Conservation (phyloP, 148 eudicot species). For the Cornus suecica region DNA sequence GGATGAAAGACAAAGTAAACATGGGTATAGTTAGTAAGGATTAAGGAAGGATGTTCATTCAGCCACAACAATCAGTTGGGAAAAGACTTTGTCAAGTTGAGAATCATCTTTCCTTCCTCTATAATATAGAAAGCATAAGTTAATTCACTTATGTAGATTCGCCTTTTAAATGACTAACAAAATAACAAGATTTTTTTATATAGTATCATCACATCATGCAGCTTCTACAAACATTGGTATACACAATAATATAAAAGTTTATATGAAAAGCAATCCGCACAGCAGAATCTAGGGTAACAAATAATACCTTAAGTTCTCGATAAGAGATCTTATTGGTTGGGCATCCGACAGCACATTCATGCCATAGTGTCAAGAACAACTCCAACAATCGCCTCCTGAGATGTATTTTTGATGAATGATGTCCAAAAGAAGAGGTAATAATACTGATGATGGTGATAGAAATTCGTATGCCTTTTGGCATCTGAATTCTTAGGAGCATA, state of each 20-base stretch:
- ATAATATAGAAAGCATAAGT: neutral
- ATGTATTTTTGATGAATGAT: slow-evolving; percentile 3
- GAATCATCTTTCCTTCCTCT: neutral
- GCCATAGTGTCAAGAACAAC: slow-evolving; percentile 55
- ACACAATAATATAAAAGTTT: neutral
- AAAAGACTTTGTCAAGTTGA: no score
- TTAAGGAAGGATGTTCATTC: no score
- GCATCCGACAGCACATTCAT: slow-evolving; percentile 20
- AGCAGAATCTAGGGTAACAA: neutral
- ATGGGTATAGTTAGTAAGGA: no score
- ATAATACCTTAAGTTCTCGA: slow-evolving; percentile 68
- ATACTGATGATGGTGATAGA: neutral
- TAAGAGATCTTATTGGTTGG: slow-evolving; percentile 35
- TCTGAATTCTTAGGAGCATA: neutral
- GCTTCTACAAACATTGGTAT: neutral
- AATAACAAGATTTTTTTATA: no score
- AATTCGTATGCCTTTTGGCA: neutral
- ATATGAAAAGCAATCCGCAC: neutral
- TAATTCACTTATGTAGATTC: neutral
- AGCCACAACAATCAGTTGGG: no score
- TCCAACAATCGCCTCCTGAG: slow-evolving; percentile 78
- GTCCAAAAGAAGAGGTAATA: neutral
- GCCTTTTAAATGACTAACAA: neutral
- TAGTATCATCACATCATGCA: neutral
- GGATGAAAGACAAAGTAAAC: no score